A percentile compares a stretch with the other conserved stretches of the same genome.
These are phyloP conservation scores for Alternaria novae-zelandiae DNA, from an alignment of 2,329 filamentous ascomycete species.

Conservation along the genomic window DNA sequence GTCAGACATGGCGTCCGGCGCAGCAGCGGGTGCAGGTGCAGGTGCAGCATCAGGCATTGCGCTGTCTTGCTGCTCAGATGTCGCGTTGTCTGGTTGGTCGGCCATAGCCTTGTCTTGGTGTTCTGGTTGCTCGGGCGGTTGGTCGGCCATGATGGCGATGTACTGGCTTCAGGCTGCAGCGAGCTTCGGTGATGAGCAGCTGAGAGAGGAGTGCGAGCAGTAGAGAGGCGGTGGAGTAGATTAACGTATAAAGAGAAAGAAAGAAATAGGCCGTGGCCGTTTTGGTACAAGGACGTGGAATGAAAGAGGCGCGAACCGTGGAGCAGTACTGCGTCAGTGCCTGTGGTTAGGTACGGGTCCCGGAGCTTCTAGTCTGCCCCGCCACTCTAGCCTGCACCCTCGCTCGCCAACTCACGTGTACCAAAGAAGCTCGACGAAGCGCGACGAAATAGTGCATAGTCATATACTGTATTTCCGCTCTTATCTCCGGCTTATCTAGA, in stretches of 20 bases:
- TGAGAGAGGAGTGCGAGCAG: not conserved
- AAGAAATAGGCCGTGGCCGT: not conserved
- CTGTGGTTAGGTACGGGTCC: not conserved
- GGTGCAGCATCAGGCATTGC: conserved; percentile 46
- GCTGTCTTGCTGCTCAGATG: conserved; percentile 37
- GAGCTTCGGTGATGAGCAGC: not conserved
- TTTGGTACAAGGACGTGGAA: not conserved
- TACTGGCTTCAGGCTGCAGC: not conserved
- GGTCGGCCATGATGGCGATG: conserved; percentile 31
- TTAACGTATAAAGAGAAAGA: not conserved
- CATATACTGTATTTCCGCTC: not conserved
- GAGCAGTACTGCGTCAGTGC: conserved; percentile 8
- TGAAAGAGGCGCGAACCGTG: conserved; percentile 7
- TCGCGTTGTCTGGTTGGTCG: conserved; percentile 31
- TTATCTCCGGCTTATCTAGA: conserved; percentile 1
- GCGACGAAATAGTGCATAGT: conserved; percentile 4
- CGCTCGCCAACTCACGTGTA: conserved; percentile 22
- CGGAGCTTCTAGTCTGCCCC: conserved; percentile 17
- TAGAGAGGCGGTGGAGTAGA: not conserved
- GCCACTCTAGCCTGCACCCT: conserved; percentile 13
- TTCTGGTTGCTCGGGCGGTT: conserved; percentile 9
- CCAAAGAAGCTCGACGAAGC: conserved; percentile 3
- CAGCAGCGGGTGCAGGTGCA: conserved; percentile 39
- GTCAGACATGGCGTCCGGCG: conserved; percentile 47
- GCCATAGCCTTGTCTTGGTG: not conserved